Conservation (phyloP, 1,284 basidiomycete species). For the Wolfiporia cocos region DNA sequence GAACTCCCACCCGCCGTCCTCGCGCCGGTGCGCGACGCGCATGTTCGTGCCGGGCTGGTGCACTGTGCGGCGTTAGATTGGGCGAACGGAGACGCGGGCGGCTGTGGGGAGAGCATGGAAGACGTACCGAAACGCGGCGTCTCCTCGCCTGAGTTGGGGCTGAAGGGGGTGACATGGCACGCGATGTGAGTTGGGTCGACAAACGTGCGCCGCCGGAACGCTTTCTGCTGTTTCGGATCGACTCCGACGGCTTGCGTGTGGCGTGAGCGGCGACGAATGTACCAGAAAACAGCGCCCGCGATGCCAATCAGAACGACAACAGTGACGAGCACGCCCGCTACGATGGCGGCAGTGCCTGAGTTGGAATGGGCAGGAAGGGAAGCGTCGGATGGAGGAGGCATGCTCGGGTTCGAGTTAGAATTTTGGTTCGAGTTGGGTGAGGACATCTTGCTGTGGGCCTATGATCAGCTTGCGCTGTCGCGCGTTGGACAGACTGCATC, state of each 20-base stretch:
- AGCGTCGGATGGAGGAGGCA: neutral
- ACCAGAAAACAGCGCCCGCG: conserved; percentile 1
- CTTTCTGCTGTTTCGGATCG: neutral
- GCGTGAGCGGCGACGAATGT: conserved; percentile 4
- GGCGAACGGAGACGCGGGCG: no score
- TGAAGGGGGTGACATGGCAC: conserved; percentile 10
- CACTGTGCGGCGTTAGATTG: conserved; percentile 10
- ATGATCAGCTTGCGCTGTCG: no score
- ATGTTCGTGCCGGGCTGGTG: conserved; percentile 27
- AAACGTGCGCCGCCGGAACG: conserved; percentile 2
- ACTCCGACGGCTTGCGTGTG: no score
- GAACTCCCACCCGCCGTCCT: conserved; percentile 29
- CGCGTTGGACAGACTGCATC: no score
- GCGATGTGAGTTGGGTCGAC: conserved; percentile 9
- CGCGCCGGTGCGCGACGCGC: conserved; percentile 26
- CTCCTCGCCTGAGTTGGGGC: conserved; percentile 6
- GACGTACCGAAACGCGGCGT: conserved; percentile 7
- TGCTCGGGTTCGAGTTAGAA: no score
- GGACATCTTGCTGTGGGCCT: no score
- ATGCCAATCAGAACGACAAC: conserved; percentile 1
- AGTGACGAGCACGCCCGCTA: conserved; percentile 1
- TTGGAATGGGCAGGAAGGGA: neutral
- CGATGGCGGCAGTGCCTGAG: conserved; percentile 2
- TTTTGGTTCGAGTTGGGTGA: no score
- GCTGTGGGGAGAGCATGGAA: neutral